Percentiles rank a stretch among this genome's conserved stretches.
These are phyloP conservation scores for Pyrus communis DNA, from an alignment of 306 rosid species.

Conservation along the genomic window DNA sequence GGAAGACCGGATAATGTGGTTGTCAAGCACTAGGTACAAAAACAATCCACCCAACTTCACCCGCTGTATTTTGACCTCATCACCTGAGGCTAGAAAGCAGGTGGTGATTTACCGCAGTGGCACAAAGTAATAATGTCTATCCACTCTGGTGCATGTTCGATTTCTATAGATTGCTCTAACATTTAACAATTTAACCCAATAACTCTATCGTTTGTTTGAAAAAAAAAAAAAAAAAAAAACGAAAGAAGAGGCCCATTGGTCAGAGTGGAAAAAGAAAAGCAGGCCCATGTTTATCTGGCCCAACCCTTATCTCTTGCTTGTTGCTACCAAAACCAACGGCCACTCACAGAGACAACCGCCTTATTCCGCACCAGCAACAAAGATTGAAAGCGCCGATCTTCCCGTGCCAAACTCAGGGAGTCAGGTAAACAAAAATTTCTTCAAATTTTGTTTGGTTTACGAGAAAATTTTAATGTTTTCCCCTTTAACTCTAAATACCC, in stretches of 20 bases:
- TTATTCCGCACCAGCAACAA: background rate
- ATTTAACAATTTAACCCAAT: too few species aligned
- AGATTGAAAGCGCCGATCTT: background rate
- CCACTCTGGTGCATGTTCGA: accelerated
- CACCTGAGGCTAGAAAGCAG: background rate
- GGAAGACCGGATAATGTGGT: too few species aligned
- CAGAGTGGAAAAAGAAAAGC: background rate
- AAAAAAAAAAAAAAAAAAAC: background rate
- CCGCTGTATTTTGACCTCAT: too few species aligned
- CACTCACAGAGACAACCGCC: background rate
- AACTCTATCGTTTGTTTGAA: accelerated
- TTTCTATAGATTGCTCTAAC: too few species aligned
- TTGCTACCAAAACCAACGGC: background rate
- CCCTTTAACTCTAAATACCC: background rate
- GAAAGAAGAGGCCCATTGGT: too few species aligned
- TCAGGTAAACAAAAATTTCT: background rate
- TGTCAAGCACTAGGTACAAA: too few species aligned
- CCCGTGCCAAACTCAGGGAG: background rate
- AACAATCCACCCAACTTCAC: too few species aligned
- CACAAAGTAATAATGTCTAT: too few species aligned
- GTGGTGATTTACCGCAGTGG: too few species aligned
- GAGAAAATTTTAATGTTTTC: background rate
- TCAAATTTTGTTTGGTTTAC: background rate
- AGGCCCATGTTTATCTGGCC: background rate
- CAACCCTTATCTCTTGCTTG: background rate